phyloP scores from a whole-genome alignment of 139 green algal species.

The Auxenochlorella pyrenoidosa region DNA sequence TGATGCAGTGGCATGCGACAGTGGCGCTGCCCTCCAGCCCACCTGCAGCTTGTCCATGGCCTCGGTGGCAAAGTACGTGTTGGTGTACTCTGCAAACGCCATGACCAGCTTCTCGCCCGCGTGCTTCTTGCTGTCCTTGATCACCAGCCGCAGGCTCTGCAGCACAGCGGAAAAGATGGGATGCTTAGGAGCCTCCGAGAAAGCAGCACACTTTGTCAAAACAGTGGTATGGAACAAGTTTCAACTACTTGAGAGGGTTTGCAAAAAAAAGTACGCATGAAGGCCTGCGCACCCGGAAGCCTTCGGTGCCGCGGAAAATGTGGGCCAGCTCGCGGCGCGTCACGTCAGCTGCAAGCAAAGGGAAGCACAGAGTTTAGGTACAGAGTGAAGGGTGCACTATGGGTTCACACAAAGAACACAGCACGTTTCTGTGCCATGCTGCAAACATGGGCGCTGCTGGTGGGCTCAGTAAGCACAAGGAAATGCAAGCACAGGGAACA shows the following conservation, averaged over 20 bases:
- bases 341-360: conserved; percentile 46
- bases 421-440: too few relatives aligned
- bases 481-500: too few relatives aligned
- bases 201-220: too few relatives aligned
- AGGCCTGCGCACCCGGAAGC: conserved; percentile 58
- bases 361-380: neutral
- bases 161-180: neutral
- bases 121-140: conserved; percentile 54
- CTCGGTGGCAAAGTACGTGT: conserved; percentile 36
- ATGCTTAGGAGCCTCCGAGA: too few relatives aligned
- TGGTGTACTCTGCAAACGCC: conserved; percentile 62
- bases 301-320: conserved; percentile 75
- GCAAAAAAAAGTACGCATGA: too few relatives aligned
- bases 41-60: conserved; percentile 53
- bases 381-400: too few relatives aligned
- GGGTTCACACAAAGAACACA: too few relatives aligned
- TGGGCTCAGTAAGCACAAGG: too few relatives aligned
- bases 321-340: conserved; percentile 69
- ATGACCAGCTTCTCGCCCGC: conserved; percentile 47
- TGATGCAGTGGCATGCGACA: neutral
- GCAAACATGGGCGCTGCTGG: too few relatives aligned
- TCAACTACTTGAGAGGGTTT: too few relatives aligned
- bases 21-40: neutral
- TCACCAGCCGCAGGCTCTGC: conserved; percentile 60
- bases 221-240: too few relatives aligned